phyloP scores from a whole-genome alignment of 2,329 filamentous ascomycete species.

The Claviceps sp. region DNA sequence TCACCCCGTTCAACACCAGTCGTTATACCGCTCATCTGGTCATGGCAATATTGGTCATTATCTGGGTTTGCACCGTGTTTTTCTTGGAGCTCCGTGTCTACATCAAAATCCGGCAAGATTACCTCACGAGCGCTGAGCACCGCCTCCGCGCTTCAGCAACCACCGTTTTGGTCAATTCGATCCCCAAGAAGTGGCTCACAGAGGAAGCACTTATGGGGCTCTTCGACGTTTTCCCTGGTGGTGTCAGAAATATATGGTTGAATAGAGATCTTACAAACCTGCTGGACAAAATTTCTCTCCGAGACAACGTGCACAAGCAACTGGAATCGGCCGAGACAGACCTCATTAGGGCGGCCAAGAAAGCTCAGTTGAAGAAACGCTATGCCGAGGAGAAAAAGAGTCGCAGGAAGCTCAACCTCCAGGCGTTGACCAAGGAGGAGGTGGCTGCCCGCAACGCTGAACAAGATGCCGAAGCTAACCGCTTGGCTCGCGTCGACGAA shows the following conservation, averaged over 20 bases:
- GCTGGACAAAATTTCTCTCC: constrained; percentile 66
- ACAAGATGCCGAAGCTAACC: constrained; percentile 36
- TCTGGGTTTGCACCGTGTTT: constrained; percentile 78
- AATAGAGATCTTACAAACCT: constrained; percentile 79
- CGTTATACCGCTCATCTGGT: constrained; percentile 78
- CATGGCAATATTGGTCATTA: constrained; percentile 61
- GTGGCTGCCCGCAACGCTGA: constrained; percentile 30
- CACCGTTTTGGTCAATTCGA: constrained; percentile 83
- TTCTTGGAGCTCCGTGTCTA: constrained; percentile 79
- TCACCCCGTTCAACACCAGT: constrained; percentile 48
- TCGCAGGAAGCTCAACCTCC: constrained; percentile 37
- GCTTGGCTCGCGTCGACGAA: constrained; percentile 33
- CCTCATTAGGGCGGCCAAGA: constrained; percentile 67
- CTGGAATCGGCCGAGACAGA: constrained; percentile 78
- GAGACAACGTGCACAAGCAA: constrained; percentile 54
- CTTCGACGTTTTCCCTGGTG: constrained; percentile 93
- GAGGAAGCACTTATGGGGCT: constrained; percentile 68
- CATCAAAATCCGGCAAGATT: constrained; percentile 86
- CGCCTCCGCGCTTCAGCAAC: constrained; percentile 87
- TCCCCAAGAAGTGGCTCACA: constrained; percentile 82
- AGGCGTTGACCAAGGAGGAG: constrained; percentile 37
- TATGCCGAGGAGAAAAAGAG: constrained; percentile 51
- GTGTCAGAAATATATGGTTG: constrained; percentile 91
- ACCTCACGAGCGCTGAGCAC: constrained; percentile 88
- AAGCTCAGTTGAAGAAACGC: constrained; percentile 57